Evolutionary conservation across 768 basidiomycete species (phyloP), one percentile per base, ranked within the genome.

Genomic region (Fomitopsis serialis): DNA sequence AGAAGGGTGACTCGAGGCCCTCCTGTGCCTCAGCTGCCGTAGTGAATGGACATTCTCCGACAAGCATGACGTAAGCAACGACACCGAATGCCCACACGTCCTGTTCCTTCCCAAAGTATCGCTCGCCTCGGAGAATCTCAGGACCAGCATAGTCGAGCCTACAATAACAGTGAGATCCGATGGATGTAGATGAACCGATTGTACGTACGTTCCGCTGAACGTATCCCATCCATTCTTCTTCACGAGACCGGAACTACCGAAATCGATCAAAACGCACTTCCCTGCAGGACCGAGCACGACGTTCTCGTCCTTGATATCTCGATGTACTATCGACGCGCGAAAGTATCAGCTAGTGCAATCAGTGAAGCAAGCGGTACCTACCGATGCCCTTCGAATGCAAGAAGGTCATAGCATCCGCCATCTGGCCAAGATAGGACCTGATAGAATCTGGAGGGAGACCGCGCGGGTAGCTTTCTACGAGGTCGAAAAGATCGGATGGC

Each of bases 31-130:
- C 95, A 36, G 85, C 87, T 1, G 94, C 87, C 17, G 89, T 92
- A 72, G 85, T 82, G 73, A 94, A 95, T 1, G 92, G 92, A 63
- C 92, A 95, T 72, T 96, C 92, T 6, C 92, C 92, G 21, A 87
- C 81, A 17, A 98, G 79, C 57, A 99, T 81, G 52, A 99, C 96
- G 68, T 94, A 99, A 12, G 87, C 93, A 21, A 99, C 92, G 22
- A 98, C 94, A 13, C 96, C 96, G 55, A 96, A 90, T 0, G 96
- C 96, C 95, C 96, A 99, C 2, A 98, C 89, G 61, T 99, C 96
- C 69, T 98, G 95, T 66, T 96, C 93, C 65, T 94, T 95, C 34
- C 96, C 97, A 58, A 89, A 80, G 68, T 99, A 99, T 47, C 90
- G 81, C 66, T 97, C 93, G 2, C 96, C 96, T 17, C 92, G 85